A percentile compares a stretch with the other conserved stretches of the same genome.
phyloP scores from a whole-genome alignment of 2,329 filamentous ascomycete genomes.

The Ceratocystis harringtonii region DNA sequence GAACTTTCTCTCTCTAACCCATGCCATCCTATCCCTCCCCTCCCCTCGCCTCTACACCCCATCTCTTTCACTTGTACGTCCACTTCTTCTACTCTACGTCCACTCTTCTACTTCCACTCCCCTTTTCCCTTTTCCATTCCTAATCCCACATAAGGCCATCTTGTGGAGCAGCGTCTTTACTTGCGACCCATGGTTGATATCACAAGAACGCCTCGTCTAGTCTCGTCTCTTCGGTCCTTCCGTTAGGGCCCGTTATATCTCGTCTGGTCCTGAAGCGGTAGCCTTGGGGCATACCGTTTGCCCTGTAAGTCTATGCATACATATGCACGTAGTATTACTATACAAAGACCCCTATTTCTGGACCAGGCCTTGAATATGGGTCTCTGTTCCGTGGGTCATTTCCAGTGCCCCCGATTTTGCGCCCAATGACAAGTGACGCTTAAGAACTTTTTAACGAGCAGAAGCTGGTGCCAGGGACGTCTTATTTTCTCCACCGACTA shows the following conservation, averaged over 20 bases:
- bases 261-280: background rate
- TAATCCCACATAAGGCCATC: background rate
- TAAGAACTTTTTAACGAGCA: background rate
- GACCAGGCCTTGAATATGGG: background rate
- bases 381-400: background rate
- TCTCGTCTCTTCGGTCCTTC: constrained; percentile 3
- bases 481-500: background rate
- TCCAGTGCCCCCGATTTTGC: background rate
- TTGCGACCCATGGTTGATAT: background rate
- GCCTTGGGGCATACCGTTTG: background rate
- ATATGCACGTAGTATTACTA: background rate
- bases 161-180: background rate
- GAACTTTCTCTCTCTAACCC: too few relatives aligned
- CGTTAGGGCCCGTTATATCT: background rate
- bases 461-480: background rate
- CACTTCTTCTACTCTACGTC: background rate
- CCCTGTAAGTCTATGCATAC: background rate
- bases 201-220: background rate
- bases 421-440: background rate
- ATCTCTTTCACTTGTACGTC: background rate
- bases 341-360: background rate
- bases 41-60: too few relatives aligned
- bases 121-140: too few relatives aligned
- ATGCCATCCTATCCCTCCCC: too few relatives aligned
- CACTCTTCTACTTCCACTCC: too few relatives aligned